These are phyloP conservation scores for Termitomyces sp. DNA, from an alignment of 768 basidiomycete species.

Conservation along the genomic window DNA sequence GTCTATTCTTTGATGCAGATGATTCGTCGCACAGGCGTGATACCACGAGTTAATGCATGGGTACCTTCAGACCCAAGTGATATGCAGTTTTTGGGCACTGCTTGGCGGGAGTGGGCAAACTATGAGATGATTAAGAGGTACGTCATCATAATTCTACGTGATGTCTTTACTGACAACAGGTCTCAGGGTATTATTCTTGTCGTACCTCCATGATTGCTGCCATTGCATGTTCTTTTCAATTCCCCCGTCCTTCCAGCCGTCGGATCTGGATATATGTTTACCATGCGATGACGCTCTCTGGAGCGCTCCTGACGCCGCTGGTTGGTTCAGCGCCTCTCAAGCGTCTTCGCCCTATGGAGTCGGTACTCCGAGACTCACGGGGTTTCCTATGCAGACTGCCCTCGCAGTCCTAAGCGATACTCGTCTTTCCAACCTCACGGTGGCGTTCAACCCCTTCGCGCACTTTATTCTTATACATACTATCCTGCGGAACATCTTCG, in stretches of 20 bases:
- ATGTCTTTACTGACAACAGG: slow-evolving; percentile 2
- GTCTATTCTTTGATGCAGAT: too few species aligned
- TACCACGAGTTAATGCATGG: too few species aligned
- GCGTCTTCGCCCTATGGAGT: slow-evolving; percentile 25
- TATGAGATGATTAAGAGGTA: too few species aligned
- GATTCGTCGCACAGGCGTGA: too few species aligned
- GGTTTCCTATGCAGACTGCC: slow-evolving; percentile 32
- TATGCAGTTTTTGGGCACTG: too few species aligned
- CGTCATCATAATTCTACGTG: not conserved
- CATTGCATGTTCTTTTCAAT: slow-evolving; percentile 50
- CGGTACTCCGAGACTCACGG: slow-evolving; percentile 26
- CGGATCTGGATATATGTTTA: slow-evolving; percentile 45
- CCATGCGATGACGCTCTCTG: slow-evolving; percentile 55
- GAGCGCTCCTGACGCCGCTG: slow-evolving; percentile 37
- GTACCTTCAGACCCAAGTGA: too few species aligned
- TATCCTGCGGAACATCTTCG: slow-evolving; percentile 37
- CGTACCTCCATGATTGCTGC: slow-evolving; percentile 53
- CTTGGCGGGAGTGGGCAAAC: too few species aligned
- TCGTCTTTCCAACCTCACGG: slow-evolving; percentile 19
- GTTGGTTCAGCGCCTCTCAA: slow-evolving; percentile 42
- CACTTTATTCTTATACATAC: slow-evolving; percentile 41
- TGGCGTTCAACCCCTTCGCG: slow-evolving; percentile 33
- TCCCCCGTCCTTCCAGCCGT: slow-evolving; percentile 37
- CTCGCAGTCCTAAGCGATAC: slow-evolving; percentile 28
- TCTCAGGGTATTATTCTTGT: slow-evolving; percentile 37